These are phyloP conservation scores for Marsdenia floribunda DNA, from an alignment of 257 asterid species.

Conservation along the genomic window DNA sequence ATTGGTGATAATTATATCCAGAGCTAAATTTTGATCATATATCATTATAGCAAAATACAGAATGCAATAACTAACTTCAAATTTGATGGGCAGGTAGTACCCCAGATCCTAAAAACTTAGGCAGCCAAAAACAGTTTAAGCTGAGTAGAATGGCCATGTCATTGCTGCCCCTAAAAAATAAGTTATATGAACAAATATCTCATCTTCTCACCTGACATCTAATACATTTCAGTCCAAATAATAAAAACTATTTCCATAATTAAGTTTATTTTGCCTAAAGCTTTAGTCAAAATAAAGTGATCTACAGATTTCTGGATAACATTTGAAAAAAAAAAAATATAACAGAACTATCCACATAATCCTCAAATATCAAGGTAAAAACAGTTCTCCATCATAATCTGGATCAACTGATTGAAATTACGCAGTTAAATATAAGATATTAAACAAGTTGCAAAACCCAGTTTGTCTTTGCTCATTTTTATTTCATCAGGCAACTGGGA, in stretches of 20 bases:
- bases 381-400: neutral
- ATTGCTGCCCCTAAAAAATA: neutral
- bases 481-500: neutral
- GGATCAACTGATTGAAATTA: neutral
- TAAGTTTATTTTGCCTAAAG: neutral
- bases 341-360: neutral
- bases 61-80: neutral
- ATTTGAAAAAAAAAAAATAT: neutral
- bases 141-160: neutral
- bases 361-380: neutral
- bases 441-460: neutral
- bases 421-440: neutral
- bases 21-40: neutral
- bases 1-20: slow-evolving; percentile 1
- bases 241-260: neutral
- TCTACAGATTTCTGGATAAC: neutral
- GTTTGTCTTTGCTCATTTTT: neutral
- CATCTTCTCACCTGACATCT: neutral
- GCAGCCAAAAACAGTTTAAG: neutral
- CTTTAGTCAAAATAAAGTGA: neutral
- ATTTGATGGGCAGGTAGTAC: neutral
- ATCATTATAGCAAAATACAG: neutral
- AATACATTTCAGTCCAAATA: neutral
- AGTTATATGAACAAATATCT: neutral
- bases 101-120: neutral